A percentile compares a stretch with the other conserved stretches of the same genome.
phyloP scores from a whole-genome alignment of 768 basidiomycete species.

The Agrocybe pediades region DNA sequence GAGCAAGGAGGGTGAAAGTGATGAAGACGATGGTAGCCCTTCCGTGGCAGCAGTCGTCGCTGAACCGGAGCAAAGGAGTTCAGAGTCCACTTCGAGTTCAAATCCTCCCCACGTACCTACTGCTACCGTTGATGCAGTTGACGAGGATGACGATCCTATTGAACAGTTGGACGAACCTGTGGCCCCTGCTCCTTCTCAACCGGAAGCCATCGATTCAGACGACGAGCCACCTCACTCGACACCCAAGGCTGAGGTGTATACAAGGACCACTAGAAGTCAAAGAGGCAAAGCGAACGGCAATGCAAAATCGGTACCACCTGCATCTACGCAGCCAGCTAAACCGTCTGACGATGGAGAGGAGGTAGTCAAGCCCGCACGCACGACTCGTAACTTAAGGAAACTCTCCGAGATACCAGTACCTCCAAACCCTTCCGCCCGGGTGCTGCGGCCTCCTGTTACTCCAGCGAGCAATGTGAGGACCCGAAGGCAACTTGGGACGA shows the following conservation, averaged over 20 bases:
- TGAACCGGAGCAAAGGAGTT: slow-evolving; percentile 1
- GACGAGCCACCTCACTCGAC: slow-evolving; percentile 17
- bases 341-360: not conserved
- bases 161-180: slow-evolving; percentile 36
- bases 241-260: slow-evolving; percentile 11
- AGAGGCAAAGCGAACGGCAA: slow-evolving; percentile 4
- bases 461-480: slow-evolving; percentile 3
- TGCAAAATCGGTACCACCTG: not conserved
- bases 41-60: slow-evolving; percentile 14
- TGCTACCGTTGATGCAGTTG: not conserved
- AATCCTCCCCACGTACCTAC: not conserved
- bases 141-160: slow-evolving; percentile 39
- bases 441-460: slow-evolving; percentile 10
- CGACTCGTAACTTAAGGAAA: slow-evolving; percentile 13
- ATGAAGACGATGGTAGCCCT: slow-evolving; percentile 12
- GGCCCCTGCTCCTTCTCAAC: slow-evolving; percentile 14
- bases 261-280: slow-evolving; percentile 21
- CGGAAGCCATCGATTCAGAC: slow-evolving; percentile 21
- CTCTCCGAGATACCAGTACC: slow-evolving; percentile 26
- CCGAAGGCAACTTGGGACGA: slow-evolving; percentile 3
- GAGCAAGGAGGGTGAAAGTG: not conserved
- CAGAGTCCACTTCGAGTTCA: not conserved
- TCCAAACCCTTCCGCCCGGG: slow-evolving; percentile 14
- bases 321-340: not conserved
- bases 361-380: slow-evolving; percentile 9